A percentile compares a stretch with the other conserved stretches of the same genome.
These are phyloP conservation scores for Russula ochroleuca DNA, from an alignment of 768 basidiomycete species.

Conservation along the genomic window DNA sequence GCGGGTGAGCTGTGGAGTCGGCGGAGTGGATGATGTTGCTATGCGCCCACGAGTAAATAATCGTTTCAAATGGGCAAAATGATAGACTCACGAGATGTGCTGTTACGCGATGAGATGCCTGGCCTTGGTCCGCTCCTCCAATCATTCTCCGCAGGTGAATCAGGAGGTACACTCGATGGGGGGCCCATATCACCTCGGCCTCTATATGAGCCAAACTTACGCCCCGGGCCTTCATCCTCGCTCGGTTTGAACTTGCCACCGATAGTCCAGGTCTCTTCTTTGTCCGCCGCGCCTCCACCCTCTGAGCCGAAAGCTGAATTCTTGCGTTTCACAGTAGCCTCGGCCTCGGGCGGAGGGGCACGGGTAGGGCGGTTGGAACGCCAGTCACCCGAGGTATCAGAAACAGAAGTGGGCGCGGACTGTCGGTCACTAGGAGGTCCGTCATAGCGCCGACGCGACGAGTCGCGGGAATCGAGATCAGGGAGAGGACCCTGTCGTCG, in stretches of 20 bases:
- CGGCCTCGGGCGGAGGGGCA: slow-evolving; percentile 43
- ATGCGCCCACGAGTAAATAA: slow-evolving; percentile 20
- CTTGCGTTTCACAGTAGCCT: slow-evolving; percentile 44
- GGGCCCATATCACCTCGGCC: slow-evolving; percentile 54
- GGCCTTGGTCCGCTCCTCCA: slow-evolving; percentile 59
- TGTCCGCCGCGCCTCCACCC: slow-evolving; percentile 54
- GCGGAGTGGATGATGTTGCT: slow-evolving; percentile 72
- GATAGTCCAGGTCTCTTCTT: slow-evolving; percentile 72
- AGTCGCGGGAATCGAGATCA: slow-evolving; percentile 56
- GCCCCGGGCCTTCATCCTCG: slow-evolving; percentile 32
- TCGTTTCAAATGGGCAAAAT: slow-evolving; percentile 5
- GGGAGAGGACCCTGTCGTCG: slow-evolving; percentile 84
- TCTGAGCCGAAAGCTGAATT: slow-evolving; percentile 54
- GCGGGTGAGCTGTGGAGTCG: slow-evolving; percentile 75
- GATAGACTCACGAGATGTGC: slow-evolving; percentile 57
- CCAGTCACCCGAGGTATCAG: slow-evolving; percentile 68
- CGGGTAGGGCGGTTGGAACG: slow-evolving; percentile 50
- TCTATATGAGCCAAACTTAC: slow-evolving; percentile 33
- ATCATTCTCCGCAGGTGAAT: slow-evolving; percentile 54
- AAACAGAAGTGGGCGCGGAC: slow-evolving; percentile 44
- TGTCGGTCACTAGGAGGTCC: slow-evolving; percentile 43
- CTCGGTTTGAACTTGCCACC: slow-evolving; percentile 71
- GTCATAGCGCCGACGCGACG: slow-evolving; percentile 65
- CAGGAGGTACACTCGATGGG: slow-evolving; percentile 38
- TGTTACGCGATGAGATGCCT: slow-evolving; percentile 37